A percentile compares a stretch with the other conserved stretches of the same genome.
These are phyloP conservation scores for Zygosaccharomyces pseudorouxii DNA, from an alignment of 805 yeast genomes.

Conservation along the genomic window DNA sequence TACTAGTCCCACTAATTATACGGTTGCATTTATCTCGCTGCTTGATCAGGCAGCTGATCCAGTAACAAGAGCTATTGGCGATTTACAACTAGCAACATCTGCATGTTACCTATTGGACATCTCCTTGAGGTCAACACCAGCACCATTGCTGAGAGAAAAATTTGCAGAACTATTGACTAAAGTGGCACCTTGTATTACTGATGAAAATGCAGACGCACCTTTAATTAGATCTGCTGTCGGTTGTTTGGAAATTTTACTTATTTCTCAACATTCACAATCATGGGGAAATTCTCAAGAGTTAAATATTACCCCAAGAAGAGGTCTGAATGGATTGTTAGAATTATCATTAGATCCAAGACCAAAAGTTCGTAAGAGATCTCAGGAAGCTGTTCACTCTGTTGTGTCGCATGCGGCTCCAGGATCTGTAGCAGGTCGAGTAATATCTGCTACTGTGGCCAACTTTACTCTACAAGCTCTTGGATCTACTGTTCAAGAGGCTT, in stretches of 20 bases:
- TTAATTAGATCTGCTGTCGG: constrained; percentile 80
- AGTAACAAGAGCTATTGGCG: constrained; percentile 48
- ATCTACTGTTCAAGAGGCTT: constrained; percentile 40
- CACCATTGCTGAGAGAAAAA: constrained; percentile 61
- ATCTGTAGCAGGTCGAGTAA: constrained; percentile 75
- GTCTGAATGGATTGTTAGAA: constrained; percentile 70
- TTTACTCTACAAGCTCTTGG: constrained; percentile 55
- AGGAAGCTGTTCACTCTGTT: constrained; percentile 72
- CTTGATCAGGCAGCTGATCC: constrained; percentile 63
- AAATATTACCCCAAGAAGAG: constrained; percentile 68
- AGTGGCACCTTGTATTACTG: constrained; percentile 75
- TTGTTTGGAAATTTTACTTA: constrained; percentile 69
- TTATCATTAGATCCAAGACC: constrained; percentile 86
- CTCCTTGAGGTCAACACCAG: constrained; percentile 69
- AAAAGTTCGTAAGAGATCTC: constrained; percentile 91
- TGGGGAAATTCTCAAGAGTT: constrained; percentile 59
- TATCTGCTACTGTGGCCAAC: constrained; percentile 64
- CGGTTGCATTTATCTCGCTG: constrained; percentile 75
- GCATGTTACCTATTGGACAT: constrained; percentile 79
- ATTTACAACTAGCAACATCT: constrained; percentile 62
- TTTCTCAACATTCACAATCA: constrained; percentile 72
- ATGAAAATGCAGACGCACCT: constrained; percentile 69
- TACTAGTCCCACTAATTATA: constrained; percentile 73
- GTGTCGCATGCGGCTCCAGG: constrained; percentile 66
- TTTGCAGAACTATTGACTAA: constrained; percentile 74